These are phyloP conservation scores for Parsonsia alboflavescens DNA, from an alignment of 257 asterid genomes.

Conservation along the genomic window DNA sequence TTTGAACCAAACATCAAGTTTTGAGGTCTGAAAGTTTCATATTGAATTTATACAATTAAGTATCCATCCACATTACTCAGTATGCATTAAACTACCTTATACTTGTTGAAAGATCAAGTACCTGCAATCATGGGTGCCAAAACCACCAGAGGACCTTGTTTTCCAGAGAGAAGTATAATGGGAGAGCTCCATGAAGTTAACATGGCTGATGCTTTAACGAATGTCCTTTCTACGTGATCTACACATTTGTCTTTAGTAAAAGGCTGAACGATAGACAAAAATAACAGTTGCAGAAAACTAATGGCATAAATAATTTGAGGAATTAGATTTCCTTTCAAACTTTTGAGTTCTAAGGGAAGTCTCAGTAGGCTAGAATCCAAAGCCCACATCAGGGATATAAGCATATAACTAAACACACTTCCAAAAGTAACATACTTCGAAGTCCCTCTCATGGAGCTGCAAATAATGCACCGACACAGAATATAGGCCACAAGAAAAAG, in stretches of 20 bases:
- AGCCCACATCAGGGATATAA: conserved; percentile 64
- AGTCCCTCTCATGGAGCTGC: conserved; percentile 41
- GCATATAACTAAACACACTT: conserved; percentile 45
- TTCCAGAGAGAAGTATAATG: conserved; percentile 71
- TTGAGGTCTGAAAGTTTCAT: not conserved
- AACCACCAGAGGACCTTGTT: conserved; percentile 77
- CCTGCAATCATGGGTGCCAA: conserved; percentile 70
- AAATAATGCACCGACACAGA: conserved; percentile 44
- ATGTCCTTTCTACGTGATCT: conserved; percentile 37
- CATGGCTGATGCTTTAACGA: conserved; percentile 53
- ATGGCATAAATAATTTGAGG: conserved; percentile 66
- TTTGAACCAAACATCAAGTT: not conserved
- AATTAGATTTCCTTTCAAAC: conserved; percentile 43
- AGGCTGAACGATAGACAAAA: conserved; percentile 36
- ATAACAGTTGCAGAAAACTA: conserved; percentile 62
- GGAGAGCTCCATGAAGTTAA: conserved; percentile 78
- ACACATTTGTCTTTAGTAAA: conserved; percentile 27
- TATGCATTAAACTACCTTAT: not conserved
- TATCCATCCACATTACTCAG: not conserved
- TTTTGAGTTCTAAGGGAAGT: conserved; percentile 27
- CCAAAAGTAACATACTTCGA: conserved; percentile 51
- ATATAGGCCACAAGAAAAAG: conserved; percentile 53
- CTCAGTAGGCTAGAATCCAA: conserved; percentile 40
- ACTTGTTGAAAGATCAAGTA: conserved; percentile 25
- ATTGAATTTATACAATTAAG: not conserved